Evolutionary conservation across 2,329 filamentous ascomycete species (phyloP), one percentile per base, ranked within the genome.

Genomic region (Leptodontidium sp.): DNA sequence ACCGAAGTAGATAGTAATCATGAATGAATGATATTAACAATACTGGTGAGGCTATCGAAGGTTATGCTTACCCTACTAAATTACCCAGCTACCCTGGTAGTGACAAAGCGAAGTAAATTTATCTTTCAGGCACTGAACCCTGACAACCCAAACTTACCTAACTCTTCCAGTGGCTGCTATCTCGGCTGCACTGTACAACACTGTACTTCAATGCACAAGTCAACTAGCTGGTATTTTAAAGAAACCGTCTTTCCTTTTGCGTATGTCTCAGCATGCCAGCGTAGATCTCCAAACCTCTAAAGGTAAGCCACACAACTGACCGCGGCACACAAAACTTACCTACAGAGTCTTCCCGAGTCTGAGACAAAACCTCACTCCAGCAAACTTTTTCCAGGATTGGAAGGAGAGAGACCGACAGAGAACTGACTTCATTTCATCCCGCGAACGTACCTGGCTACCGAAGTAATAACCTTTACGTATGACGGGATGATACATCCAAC

Each of bases 61-160:
- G 29, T 55, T 32, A 55, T 35, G 52, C 26, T 4, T 40, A 40
- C 38, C 2, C 2, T 40, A 40, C 32, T 35, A 9, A 21, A 21
- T 21, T 35, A 35, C 32, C 32, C 9, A 35, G 5, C 32, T 40
- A 14, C 52, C 29, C 29, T 32, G 29, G 29, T 32, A 32, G 21
- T 32, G 29, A 32, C 29, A 3, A 32, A 32, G 29, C 3, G 4
- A 32, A 6, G 29, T 32, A 32, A 32, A 32, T 32, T 32, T 32
- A 32, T 32, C 29, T 32, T 32, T 4, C 3, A 32, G 3, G 29
- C 29, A 32, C 29, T 32, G 29, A 4, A 6, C 29, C 29, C 50
- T 53, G 50, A 53, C 50, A 53, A 12, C 52, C 52, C 26, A 35
- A 55, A 35, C 29, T 55, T 35, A 9, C 38, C 40, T 47, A 21